Evolutionary conservation across 1,139 yeast species (phyloP).

Genomic region (Zygoascus sp.): DNA sequence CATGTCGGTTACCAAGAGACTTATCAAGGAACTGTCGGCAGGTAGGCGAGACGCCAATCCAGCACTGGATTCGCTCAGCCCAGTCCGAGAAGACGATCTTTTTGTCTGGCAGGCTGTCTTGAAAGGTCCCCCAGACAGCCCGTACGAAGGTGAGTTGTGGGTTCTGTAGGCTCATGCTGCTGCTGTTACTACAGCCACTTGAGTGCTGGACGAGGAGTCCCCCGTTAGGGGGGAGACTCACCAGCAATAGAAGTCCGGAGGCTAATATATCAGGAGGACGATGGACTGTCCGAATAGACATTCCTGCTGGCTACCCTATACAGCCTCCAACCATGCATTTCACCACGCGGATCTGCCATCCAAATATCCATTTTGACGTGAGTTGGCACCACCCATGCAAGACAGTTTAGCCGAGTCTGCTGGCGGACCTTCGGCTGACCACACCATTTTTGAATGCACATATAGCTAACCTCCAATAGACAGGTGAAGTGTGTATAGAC

Average conservation of each 20-base stretch:
- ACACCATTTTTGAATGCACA: too few relatives aligned
- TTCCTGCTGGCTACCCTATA: slow-evolving; percentile 60
- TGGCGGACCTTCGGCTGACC: too few relatives aligned
- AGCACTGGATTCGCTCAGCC: slow-evolving; percentile 39
- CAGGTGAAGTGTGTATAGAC: slow-evolving; percentile 85
- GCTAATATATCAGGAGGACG: slow-evolving; percentile 38
- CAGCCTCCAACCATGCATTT: slow-evolving; percentile 65
- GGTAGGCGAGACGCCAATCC: slow-evolving; percentile 39
- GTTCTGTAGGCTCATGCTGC: neutral
- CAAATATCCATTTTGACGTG: slow-evolving; percentile 56
- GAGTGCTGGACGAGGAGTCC: too few relatives aligned
- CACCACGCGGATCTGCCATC: slow-evolving; percentile 58
- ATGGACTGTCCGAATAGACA: slow-evolving; percentile 52
- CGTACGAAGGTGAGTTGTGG: slow-evolving; percentile 35
- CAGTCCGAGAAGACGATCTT: slow-evolving; percentile 47
- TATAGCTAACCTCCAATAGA: slow-evolving; percentile 24
- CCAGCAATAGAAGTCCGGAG: too few relatives aligned
- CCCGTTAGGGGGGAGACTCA: too few relatives aligned
- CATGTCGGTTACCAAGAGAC: slow-evolving; percentile 34
- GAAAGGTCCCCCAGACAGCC: slow-evolving; percentile 52
- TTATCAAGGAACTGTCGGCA: slow-evolving; percentile 45
- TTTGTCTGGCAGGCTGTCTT: slow-evolving; percentile 58
- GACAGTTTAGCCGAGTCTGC: too few relatives aligned
- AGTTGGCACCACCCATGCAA: slow-evolving; percentile 12
- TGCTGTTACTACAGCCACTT: too few relatives aligned